Evolutionary conservation across 352 stramenopile genomes (phyloP).

Genomic region (Phytophthora litchii): DNA sequence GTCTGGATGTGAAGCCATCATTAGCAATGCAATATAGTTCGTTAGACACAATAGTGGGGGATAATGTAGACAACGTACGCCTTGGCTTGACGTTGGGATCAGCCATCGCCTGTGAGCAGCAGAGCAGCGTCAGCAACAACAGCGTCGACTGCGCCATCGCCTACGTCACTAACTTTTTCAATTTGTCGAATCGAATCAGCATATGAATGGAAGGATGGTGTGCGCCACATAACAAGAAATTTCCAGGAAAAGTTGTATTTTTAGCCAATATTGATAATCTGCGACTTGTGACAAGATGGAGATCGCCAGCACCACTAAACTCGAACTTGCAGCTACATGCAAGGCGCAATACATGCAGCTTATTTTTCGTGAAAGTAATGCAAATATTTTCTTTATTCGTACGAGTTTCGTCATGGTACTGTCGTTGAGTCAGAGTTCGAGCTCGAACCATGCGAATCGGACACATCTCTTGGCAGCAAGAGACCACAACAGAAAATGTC

Average conservation of each 20-base stretch:
- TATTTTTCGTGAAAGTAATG: no score
- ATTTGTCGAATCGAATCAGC: conserved; percentile 43
- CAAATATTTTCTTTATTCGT: no score
- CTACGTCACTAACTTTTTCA: conserved; percentile 44
- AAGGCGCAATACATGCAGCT: no score
- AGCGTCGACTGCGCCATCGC: conserved; percentile 39
- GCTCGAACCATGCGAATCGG: no score
- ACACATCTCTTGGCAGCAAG: no score
- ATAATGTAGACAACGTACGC: conserved; percentile 7
- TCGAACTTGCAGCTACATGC: no score
- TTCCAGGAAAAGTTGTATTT: conserved; percentile 8
- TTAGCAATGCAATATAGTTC: conserved; percentile 2
- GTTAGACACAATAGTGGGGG: not conserved
- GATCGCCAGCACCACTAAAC: no score
- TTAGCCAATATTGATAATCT: not conserved
- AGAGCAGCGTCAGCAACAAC: conserved; percentile 19
- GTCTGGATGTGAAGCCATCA: conserved; percentile 14
- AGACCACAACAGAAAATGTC: not conserved
- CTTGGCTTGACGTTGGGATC: not conserved
- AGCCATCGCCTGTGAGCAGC: conserved; percentile 9
- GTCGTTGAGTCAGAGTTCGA: no score
- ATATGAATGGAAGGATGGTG: conserved; percentile 3
- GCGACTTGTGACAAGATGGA: not conserved
- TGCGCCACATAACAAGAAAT: conserved; percentile 5
- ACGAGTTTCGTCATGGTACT: no score